Evolutionary conservation across 345 rosid species (phyloP).

Genomic region (Cochlearia excelsa): DNA sequence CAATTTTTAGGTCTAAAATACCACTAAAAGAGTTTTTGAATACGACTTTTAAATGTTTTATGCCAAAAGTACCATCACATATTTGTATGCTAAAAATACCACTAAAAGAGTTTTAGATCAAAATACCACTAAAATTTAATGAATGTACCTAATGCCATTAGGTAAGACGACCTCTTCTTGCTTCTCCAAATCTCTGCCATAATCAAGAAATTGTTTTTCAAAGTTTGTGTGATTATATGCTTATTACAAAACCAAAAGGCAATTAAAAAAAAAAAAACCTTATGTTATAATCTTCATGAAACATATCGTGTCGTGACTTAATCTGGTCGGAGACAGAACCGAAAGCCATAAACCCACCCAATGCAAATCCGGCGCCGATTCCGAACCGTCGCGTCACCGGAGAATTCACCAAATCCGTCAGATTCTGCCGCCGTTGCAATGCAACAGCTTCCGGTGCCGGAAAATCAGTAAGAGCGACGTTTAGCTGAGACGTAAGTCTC

Average conservation of each 20-base stretch:
- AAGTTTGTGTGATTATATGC: conserved; percentile 6
- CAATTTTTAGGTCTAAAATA: too few species aligned
- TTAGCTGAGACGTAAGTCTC: conserved; percentile 22
- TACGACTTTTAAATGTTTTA: too few species aligned
- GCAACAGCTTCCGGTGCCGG: conserved; percentile 1
- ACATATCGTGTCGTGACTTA: conserved; percentile 58
- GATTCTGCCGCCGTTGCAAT: conserved; percentile 18
- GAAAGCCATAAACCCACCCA: conserved; percentile 63
- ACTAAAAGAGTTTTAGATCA: neutral
- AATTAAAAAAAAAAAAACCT: conserved; percentile 39
- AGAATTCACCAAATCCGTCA: conserved; percentile 73
- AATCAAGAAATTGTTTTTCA: neutral
- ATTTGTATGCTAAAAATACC: too few species aligned
- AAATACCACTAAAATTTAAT: neutral
- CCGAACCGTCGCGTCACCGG: conserved; percentile 80
- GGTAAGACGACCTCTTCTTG: conserved; percentile 68
- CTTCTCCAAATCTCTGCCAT: conserved; percentile 55
- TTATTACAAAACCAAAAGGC: neutral
- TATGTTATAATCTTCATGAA: conserved; percentile 57
- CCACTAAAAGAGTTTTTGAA: too few species aligned
- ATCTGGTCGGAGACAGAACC: conserved; percentile 73
- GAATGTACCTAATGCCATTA: conserved; percentile 69
- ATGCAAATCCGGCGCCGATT: conserved; percentile 74
- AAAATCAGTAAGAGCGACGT: conserved; percentile 5
- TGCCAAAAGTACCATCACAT: too few species aligned